Base-by-base conservation (phyloP, 2,329 filamentous ascomycete species). In the Microsporum canis region DNA sequence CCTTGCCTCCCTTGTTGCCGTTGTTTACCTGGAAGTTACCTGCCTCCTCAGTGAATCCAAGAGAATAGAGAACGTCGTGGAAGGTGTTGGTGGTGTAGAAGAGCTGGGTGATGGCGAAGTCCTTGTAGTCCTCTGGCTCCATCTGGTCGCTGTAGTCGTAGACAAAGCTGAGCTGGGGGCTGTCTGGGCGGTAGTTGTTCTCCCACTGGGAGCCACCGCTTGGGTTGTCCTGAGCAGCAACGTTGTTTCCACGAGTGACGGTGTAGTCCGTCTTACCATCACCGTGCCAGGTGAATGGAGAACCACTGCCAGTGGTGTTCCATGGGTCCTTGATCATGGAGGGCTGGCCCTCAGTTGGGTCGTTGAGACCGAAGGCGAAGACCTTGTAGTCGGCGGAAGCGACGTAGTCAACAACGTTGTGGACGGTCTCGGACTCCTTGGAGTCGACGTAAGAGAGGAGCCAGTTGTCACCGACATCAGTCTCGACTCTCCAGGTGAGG, bases 381-480 rank as follows among this genome's bases (percentile, higher is more conserved):
- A 63, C 60, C 27, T 62, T 45, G 45, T 58, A 63, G 27, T 60
- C 61, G 3, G 62, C 62, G 36, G 61, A 60, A n/a, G 60, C 51
- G 6, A 63, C 62, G 39, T 62, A 63, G 60, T 63, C 62, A 31
- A 62, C 60, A 23, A 63, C 62, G 34, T 43, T 43, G 45, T 63
- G 62, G 31, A 63, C 55, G n/a, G 60, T 62, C n/a, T 62, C 59
- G 34, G 39, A 23, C n/a, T 62, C 53, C 58, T 63, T 62, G 29
- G 62, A 57, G 47, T 63, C 62, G 29, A 63, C 60, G 38, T 62
- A 63, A 3, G 62, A 63, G 49, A 60, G 58, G 36, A 63, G 62
- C 62, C 62, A 63, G 62, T 63, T 63, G 62, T 63, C 62, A 49
- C 62, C 62, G 38, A 62, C 49, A 43, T 63, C 62, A 23, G 62